Evolutionary conservation across 805 yeast genomes (phyloP).

Genomic region (Teunomyces panamensis): DNA sequence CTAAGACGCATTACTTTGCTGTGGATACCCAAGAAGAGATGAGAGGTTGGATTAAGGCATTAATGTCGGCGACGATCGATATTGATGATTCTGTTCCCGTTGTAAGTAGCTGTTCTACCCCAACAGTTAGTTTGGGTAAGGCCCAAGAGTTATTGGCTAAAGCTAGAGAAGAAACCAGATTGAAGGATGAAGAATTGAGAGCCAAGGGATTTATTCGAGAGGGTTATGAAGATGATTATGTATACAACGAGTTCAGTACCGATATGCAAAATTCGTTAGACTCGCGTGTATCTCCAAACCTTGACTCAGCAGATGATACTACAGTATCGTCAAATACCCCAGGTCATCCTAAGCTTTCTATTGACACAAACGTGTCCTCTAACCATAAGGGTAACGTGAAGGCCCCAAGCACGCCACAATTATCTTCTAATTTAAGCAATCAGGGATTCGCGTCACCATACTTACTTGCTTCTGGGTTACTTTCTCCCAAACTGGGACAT

Average conservation of each 20-base stretch:
- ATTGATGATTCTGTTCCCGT: slow-evolving; percentile 91
- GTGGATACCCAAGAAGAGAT: slow-evolving; percentile 88
- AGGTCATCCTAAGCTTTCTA: slow-evolving; percentile 26
- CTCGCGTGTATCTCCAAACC: slow-evolving; percentile 26
- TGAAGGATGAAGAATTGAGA: slow-evolving; percentile 49
- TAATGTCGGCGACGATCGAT: slow-evolving; percentile 95
- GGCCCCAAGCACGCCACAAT: slow-evolving; percentile 41
- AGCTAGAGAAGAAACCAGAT: slow-evolving; percentile 71
- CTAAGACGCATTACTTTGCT: slow-evolving; percentile 93
- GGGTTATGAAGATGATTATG: slow-evolving; percentile 18
- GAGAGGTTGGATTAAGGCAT: slow-evolving; percentile 92
- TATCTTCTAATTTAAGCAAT: slow-evolving; percentile 12
- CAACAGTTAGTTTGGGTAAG: slow-evolving; percentile 83
- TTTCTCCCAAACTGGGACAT: slow-evolving; percentile 46
- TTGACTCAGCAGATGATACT: slow-evolving; percentile 32
- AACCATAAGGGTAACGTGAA: slow-evolving; percentile 15
- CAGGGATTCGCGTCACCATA: slow-evolving; percentile 68
- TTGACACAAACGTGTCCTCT: slow-evolving; percentile 28
- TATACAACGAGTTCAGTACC: slow-evolving; percentile 9
- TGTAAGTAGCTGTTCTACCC: slow-evolving; percentile 87
- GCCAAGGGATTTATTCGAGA: slow-evolving; percentile 38
- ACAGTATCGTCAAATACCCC: slow-evolving; percentile 22
- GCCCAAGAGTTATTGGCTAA: slow-evolving; percentile 85
- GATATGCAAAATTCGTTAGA: slow-evolving; percentile 26
- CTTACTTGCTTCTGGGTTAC: slow-evolving; percentile 58